Evolutionary conservation across 345 rosid species (phyloP).

Genomic region (Isatis tinctoria): DNA sequence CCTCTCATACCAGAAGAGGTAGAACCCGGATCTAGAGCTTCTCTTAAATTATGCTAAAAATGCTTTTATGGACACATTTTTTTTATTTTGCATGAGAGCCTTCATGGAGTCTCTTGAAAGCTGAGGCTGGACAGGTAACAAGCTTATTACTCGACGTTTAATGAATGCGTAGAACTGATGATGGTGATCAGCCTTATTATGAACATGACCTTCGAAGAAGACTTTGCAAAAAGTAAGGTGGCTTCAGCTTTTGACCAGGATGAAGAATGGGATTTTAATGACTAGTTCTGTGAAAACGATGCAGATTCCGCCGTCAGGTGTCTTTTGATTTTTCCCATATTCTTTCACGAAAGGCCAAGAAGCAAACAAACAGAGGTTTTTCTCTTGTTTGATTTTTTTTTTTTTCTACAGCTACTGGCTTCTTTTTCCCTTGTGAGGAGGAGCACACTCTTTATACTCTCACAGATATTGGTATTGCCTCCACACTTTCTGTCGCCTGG

Average conservation of each 20-base stretch:
- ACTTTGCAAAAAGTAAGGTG: slow-evolving; percentile 37
- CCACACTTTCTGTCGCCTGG: not conserved
- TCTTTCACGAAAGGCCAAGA: slow-evolving; percentile 31
- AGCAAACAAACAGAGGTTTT: slow-evolving; percentile 31
- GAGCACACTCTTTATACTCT: slow-evolving; percentile 30
- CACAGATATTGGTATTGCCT: slow-evolving; percentile 28
- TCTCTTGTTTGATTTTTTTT: no score
- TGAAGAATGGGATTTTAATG: slow-evolving; percentile 96
- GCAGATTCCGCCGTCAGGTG: slow-evolving; percentile 8
- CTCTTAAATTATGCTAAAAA: not conserved
- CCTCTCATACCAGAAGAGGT: slow-evolving; percentile 99
- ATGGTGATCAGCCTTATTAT: slow-evolving; percentile 50
- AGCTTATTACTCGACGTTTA: not conserved
- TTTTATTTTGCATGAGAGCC: not conserved
- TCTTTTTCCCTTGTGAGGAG: slow-evolving; percentile 30
- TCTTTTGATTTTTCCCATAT: slow-evolving; percentile 28
- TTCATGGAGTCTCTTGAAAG: slow-evolving; percentile 7
- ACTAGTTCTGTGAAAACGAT: slow-evolving; percentile 38
- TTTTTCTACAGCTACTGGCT: slow-evolving; percentile 21
- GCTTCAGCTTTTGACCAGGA: slow-evolving; percentile 60
- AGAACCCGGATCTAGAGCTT: not conserved
- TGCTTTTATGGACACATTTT: not conserved
- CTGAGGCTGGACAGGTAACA: slow-evolving; percentile 80
- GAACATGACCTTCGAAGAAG: slow-evolving; percentile 48
- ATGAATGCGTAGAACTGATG: slow-evolving; percentile 32